Evolutionary conservation across 345 rosid species (phyloP), one percentile per base, ranked within the genome.

Genomic region (Nephelium lappaceum): DNA sequence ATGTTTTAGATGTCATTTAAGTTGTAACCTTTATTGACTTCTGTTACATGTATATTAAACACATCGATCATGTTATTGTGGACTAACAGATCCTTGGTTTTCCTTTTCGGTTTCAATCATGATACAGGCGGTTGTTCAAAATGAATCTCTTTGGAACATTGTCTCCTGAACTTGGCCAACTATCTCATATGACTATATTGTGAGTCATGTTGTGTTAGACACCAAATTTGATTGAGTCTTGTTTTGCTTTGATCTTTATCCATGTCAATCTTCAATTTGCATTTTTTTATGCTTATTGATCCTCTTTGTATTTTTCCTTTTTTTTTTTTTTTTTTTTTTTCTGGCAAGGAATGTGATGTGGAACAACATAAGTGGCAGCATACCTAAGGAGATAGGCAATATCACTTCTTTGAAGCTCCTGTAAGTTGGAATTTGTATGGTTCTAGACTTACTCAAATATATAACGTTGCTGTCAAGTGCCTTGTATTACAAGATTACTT

Each of bases 341-440:
- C 80, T 7, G 27, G 71, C 27, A 72, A 93, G 98, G 89, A 93
- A 93, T 84, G 89, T 95, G 84, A 95, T 93, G 99, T 93, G 98
- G 98, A 93, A 91, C 88, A 80, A 73, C 45, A 77, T 93, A 23
- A 88, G 75, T 61, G 97, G 97, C 68, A 91, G 86, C 57, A 89
- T 93, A 83, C 99, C 99, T 0, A 91, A 88, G 81, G 98, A 91
- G 87, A 92, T 92, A 69, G 97, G 98, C 71, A 87, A 88, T 80
- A 83, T 95, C 24, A 81, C 84, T 76, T 81, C 98, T 77, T 81
- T 95, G 83, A 65, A 80, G 53, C 98, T 95, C 89, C 83, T 92
- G 99, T 93, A 86, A 91, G 99, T 85, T 75, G 19, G 24, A 55
- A 31, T 18, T 60, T 55, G 14, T 31, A 71, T 14, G 74, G 24